Evolutionary conservation across 441 rosid genomes (phyloP).

Genomic region (Gossypium laxum): DNA sequence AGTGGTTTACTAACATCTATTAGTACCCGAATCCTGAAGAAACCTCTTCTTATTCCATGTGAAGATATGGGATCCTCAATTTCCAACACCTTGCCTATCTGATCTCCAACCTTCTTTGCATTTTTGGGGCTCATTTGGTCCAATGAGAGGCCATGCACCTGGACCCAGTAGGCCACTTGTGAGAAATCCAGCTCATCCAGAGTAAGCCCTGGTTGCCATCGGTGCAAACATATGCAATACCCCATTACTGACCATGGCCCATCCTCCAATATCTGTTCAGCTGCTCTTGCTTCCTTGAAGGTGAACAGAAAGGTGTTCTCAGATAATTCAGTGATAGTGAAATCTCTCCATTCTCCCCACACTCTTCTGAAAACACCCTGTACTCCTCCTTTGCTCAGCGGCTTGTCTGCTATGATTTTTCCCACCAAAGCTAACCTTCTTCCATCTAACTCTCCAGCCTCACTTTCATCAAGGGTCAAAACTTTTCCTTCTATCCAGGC

Average conservation of each 20-base stretch:
- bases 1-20: slow-evolving; percentile 11
- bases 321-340: slow-evolving; percentile 8
- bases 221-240: slow-evolving; percentile 10
- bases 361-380: slow-evolving; percentile 18
- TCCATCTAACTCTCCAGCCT: slow-evolving; percentile 11
- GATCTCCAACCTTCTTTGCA: slow-evolving; percentile 14
- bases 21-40: slow-evolving; percentile 12
- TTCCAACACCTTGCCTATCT: slow-evolving; percentile 12
- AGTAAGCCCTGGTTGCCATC: slow-evolving; percentile 13
- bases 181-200: slow-evolving; percentile 12
- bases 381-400: slow-evolving; percentile 10
- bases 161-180: slow-evolving; percentile 13
- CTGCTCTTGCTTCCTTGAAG: slow-evolving; percentile 16
- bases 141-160: slow-evolving; percentile 13
- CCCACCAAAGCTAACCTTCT: slow-evolving; percentile 16
- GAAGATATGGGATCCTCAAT: slow-evolving; percentile 17
- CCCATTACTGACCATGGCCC: slow-evolving; percentile 16
- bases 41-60: slow-evolving; percentile 3
- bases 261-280: slow-evolving; percentile 10
- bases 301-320: slow-evolving; percentile 14
- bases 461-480: slow-evolving; percentile 12
- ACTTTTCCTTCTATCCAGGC: slow-evolving; percentile 18
- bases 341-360: slow-evolving; percentile 15
- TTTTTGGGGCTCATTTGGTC: slow-evolving; percentile 16
- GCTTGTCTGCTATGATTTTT: slow-evolving; percentile 16